Percentiles rank a stretch among this genome's conserved stretches.
These are phyloP conservation scores for Eucalyptus tenuipes DNA, from an alignment of 345 rosid species.

Conservation along the genomic window DNA sequence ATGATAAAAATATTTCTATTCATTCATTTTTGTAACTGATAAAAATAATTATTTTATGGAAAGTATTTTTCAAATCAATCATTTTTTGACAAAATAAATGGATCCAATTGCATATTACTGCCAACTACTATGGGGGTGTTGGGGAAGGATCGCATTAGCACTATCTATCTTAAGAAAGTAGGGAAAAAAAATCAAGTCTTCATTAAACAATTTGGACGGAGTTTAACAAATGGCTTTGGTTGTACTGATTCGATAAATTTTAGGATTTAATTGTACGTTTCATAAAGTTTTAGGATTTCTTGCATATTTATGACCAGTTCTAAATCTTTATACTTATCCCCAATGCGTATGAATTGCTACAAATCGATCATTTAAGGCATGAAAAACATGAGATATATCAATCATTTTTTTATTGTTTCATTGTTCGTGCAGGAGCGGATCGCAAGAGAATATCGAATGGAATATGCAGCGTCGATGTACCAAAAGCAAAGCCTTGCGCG, in stretches of 20 bases:
- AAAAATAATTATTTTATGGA: too few relatives aligned
- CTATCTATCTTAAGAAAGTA: neutral
- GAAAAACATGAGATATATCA: neutral
- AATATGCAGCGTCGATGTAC: neutral
- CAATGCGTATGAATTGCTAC: neutral
- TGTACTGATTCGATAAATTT: rapidly evolving
- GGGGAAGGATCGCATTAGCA: rapidly evolving
- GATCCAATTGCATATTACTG: neutral
- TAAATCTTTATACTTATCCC: neutral
- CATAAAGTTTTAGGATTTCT: rapidly evolving
- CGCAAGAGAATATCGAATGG: neutral
- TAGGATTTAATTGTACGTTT: rapidly evolving
- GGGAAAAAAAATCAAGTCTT: too few relatives aligned
- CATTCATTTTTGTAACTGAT: rapidly evolving
- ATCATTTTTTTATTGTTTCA: neutral
- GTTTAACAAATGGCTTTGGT: rapidly evolving
- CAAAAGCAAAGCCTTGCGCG: neutral
- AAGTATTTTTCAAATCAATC: neutral
- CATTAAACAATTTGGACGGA: rapidly evolving
- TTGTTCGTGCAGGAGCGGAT: neutral
- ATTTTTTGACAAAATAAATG: neutral
- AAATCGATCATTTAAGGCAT: neutral
- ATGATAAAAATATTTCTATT: neutral
- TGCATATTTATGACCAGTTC: rapidly evolving
- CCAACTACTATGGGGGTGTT: neutral